Conservation (phyloP, 768 basidiomycete species). For the Botryobasidium botryosum region DNA sequence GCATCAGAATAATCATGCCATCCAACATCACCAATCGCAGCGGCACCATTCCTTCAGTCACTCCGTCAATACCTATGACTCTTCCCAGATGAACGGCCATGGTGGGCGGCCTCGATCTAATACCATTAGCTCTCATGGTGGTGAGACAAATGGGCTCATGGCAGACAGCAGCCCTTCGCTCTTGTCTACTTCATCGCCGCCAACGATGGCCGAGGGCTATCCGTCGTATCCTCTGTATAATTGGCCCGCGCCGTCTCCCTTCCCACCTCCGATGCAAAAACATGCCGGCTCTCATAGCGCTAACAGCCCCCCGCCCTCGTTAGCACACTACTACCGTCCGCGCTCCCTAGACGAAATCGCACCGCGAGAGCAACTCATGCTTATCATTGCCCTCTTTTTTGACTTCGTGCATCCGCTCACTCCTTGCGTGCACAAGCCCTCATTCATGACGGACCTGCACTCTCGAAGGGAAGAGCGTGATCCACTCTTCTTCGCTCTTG, state of each 20-base stretch:
- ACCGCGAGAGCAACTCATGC: slow-evolving; percentile 59
- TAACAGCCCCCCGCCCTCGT: slow-evolving; percentile 30
- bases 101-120: too few relatives aligned
- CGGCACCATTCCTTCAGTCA: too few relatives aligned
- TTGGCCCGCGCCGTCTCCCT: slow-evolving; percentile 41
- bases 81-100: too few relatives aligned
- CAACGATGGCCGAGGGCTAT: too few relatives aligned
- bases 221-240: slow-evolving; percentile 49
- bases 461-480: slow-evolving; percentile 67
- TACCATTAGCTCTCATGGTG: too few relatives aligned
- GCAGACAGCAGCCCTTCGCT: too few relatives aligned
- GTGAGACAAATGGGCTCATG: too few relatives aligned
- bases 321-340: slow-evolving; percentile 56
- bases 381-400: slow-evolving; percentile 79
- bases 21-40: too few relatives aligned
- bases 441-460: slow-evolving; percentile 81
- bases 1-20: too few relatives aligned
- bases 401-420: slow-evolving; percentile 88
- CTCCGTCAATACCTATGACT: too few relatives aligned
- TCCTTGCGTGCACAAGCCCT: slow-evolving; percentile 80
- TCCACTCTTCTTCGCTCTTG: slow-evolving; percentile 77
- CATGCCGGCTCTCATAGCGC: slow-evolving; percentile 14
- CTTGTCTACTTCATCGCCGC: too few relatives aligned
- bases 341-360: slow-evolving; percentile 69
- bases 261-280: slow-evolving; percentile 2